Base-by-base conservation (phyloP, 139 green algal genomes). In the Tetraselmis chui region DNA sequence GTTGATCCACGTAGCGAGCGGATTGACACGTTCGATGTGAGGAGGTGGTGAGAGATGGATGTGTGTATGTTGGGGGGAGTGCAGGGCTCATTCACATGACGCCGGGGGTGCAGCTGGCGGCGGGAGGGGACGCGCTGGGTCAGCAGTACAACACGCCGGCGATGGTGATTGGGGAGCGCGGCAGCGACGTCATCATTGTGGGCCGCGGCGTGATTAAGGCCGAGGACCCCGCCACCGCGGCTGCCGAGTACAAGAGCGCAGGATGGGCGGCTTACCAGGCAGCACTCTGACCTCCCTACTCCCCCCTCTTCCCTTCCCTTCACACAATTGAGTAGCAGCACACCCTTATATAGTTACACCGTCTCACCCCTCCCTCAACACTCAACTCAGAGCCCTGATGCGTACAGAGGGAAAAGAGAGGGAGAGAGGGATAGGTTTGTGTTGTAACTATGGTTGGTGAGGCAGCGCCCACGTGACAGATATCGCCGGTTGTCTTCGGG, bases 101-200 rank as follows among this genome's bases (percentile, higher is more conserved):
- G 1, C 97, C 97, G 0, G 97, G 97, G 1, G 95, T 99, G 77
- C 94, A 98, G 91, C 85, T 99, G 82, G 85, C 88, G 0, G 88
- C 84, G 24, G 96, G 96, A 2, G 92, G 95, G 2, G 97, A 99
- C 82, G 93, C 88, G 11, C 85, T 99, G 78, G 97, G 97, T 0
- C 97, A 99, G 93, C 97, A 98, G 88, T 99, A 99, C 92, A 98
- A 99, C 90, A 99, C 96, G 0, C 97, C 97, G 11, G 76, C 82
- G 27, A 76, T 81, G 22, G 97, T 96, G 0, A 95, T 99, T 30
- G 90, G 87, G 1, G 85, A 92, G 28, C 85, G 92, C 29, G 95
- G 95, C 67, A 97, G 89, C 67, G 97, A 99, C 83, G 91, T 99
- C 30, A 98, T 99, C 88, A 99, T 99, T 74, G 97, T 99, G 1